A percentile compares a stretch with the other conserved stretches of the same genome.
phyloP scores from a whole-genome alignment of 768 basidiomycete genomes.

The Strobilomyces dryophilus region DNA sequence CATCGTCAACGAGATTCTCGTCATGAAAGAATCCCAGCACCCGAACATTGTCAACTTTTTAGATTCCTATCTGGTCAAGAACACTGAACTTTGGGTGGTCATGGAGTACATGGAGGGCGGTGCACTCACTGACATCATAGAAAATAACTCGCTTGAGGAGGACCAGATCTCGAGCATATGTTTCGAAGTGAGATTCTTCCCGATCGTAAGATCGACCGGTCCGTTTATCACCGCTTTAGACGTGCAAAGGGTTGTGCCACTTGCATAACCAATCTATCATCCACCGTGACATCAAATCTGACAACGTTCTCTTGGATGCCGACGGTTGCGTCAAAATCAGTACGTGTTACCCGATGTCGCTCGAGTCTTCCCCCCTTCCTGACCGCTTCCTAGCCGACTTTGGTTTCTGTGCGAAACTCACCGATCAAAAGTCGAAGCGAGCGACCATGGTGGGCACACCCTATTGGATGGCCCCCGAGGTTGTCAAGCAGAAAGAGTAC shows the following conservation, averaged over 20 bases:
- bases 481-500: constrained; percentile 96
- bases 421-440: constrained; percentile 94
- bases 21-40: constrained; percentile 98
- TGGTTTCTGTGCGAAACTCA: constrained; percentile 94
- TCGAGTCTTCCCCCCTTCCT: neutral
- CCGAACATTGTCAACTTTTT: constrained; percentile 97
- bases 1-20: constrained; percentile 96
- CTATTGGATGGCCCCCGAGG: constrained; percentile 99
- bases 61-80: constrained; percentile 85
- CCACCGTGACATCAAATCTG: constrained; percentile 95
- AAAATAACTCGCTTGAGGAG: constrained; percentile 92
- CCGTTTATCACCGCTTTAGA: constrained; percentile 42
- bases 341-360: constrained; percentile 39
- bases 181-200: constrained; percentile 65
- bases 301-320: constrained; percentile 91
- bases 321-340: constrained; percentile 97
- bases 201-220: neutral
- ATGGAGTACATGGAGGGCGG: constrained; percentile 99
- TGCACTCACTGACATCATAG: constrained; percentile 95
- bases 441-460: constrained; percentile 99
- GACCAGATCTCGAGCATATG: constrained; percentile 93
- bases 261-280: constrained; percentile 93
- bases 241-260: constrained; percentile 92
- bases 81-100: constrained; percentile 91
- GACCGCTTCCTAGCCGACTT: constrained; percentile 71